Evolutionary conservation across 306 rosid species (phyloP).

Genomic region (Trifolium subterraneum): DNA sequence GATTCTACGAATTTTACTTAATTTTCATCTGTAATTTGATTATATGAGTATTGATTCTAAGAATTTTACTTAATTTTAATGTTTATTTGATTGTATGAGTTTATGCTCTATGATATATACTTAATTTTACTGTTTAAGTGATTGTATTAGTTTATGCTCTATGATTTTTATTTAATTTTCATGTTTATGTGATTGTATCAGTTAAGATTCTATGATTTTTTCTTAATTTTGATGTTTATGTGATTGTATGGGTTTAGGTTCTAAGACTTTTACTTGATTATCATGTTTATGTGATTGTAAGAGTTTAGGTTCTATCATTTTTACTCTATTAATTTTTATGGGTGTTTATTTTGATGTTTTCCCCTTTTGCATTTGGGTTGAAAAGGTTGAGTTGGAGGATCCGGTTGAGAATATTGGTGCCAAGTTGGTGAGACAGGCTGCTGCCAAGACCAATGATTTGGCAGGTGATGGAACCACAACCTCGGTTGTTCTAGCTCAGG

Average conservation of each 20-base stretch:
- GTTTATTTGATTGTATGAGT: not conserved
- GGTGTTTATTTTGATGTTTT: not conserved
- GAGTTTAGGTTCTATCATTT: too few species aligned
- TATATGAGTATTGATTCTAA: not conserved
- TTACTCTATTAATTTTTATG: too few species aligned
- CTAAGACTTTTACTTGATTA: not conserved
- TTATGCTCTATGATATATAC: not conserved
- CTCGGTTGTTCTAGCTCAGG: constrained; percentile 98
- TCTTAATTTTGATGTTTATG: not conserved
- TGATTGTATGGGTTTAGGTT: not conserved
- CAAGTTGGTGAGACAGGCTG: constrained; percentile 97
- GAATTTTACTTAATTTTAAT: not conserved
- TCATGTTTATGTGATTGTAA: not conserved
- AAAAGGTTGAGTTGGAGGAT: constrained; percentile 96
- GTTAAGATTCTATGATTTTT: not conserved
- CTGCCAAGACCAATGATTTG: constrained; percentile 97
- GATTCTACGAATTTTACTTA: not conserved
- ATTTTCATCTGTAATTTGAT: not conserved
- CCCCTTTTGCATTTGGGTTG: not conserved
- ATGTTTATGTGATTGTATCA: not conserved
- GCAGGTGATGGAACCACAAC: constrained; percentile 99
- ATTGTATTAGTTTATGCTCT: not conserved
- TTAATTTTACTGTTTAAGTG: not conserved
- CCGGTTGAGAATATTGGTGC: constrained; percentile 99
- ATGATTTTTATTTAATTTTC: not conserved